Base-by-base conservation (phyloP, 2,329 filamentous ascomycete genomes). In the Pyrenophora graminea region DNA sequence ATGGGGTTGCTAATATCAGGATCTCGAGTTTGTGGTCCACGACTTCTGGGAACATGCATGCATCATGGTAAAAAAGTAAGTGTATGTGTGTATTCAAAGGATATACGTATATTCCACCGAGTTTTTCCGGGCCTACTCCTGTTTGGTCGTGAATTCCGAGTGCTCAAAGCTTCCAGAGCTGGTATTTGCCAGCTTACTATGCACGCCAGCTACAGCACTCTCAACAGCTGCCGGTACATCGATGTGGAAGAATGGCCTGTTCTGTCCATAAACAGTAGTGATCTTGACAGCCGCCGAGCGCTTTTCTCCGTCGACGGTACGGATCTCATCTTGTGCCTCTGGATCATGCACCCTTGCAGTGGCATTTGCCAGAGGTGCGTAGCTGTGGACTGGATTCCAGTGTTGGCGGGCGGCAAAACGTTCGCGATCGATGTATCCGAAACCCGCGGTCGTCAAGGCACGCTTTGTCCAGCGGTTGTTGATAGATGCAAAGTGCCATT, bases 401-500 rank as follows among this genome's bases (percentile, higher is more conserved):
- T 67, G 63, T 62, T 83, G 82, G 6, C 79, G 73, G 1, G 61
- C 44, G 77, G 80, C 51, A 78, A 81, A 48, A 74, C 76, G 6
- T 78, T 77, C 64, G 0, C 80, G 76, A 1, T 85, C 84, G 7
- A 70, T 55, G 48, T 88, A 91, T 1, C 93, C 93, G 67, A 97
- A 97, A 10, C 93, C 93, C 19, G 89, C 93, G 2, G 89, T 85
- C 3, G 87, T 88, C 37, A 97, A 85, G 4, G 90, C 92, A 27
- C 91, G 88, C 78, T 96, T 96, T 19, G 84, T 93, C 93, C 93
- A 97, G 50, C 90, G 84, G 78, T 94, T 97, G 76, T 87, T 91
- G 77, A 97, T 89, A 74, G 86, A 88, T n/a, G 92, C 90, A 58
- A 97, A 87, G 74, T 97, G 94, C 92, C 93, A 97, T 71, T 97